phyloP scores from a whole-genome alignment of 305 asterid genomes.

The Rubia tinctorum region DNA sequence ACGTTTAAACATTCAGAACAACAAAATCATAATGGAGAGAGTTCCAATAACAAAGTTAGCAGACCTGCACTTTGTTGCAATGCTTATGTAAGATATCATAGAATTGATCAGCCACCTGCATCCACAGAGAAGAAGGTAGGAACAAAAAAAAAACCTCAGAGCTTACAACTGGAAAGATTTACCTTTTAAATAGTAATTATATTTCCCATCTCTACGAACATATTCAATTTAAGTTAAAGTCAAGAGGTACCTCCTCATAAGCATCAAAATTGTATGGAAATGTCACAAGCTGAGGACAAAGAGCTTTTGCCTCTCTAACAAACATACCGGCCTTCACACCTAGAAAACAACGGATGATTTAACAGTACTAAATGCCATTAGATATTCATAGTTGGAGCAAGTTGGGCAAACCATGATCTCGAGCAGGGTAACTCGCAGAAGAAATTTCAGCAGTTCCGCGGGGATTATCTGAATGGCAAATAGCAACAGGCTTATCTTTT shows the following conservation, averaged over 20 bases:
- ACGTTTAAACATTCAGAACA: conserved; percentile 23
- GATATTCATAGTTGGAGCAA: conserved; percentile 16
- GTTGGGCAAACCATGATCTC: conserved; percentile 67
- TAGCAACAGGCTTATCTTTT: conserved; percentile 84
- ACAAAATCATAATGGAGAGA: conserved; percentile 12
- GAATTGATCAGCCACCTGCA: conserved; percentile 94
- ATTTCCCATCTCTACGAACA: not conserved
- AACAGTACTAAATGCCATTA: conserved; percentile 1
- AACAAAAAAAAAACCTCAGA: not conserved
- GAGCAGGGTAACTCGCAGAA: conserved; percentile 95
- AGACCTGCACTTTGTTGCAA: conserved; percentile 91
- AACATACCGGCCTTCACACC: conserved; percentile 98
- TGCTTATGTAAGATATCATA: conserved; percentile 86
- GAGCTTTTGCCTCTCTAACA: conserved; percentile 86
- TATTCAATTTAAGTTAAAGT: not conserved
- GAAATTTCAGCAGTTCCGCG: conserved; percentile 96
- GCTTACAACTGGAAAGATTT: not conserved
- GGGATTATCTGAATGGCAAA: conserved; percentile 91
- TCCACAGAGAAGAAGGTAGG: conserved; percentile 15
- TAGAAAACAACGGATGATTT: conserved; percentile 21
- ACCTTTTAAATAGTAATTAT: not conserved
- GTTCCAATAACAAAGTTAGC: conserved; percentile 21
- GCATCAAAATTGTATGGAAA: conserved; percentile 93
- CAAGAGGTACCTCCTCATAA: conserved; percentile 74
- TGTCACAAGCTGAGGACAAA: conserved; percentile 86